A percentile compares a stretch with the other conserved stretches of the same genome.
phyloP scores from a whole-genome alignment of 2,329 filamentous ascomycete genomes.

The Cytospora paraplurivora region DNA sequence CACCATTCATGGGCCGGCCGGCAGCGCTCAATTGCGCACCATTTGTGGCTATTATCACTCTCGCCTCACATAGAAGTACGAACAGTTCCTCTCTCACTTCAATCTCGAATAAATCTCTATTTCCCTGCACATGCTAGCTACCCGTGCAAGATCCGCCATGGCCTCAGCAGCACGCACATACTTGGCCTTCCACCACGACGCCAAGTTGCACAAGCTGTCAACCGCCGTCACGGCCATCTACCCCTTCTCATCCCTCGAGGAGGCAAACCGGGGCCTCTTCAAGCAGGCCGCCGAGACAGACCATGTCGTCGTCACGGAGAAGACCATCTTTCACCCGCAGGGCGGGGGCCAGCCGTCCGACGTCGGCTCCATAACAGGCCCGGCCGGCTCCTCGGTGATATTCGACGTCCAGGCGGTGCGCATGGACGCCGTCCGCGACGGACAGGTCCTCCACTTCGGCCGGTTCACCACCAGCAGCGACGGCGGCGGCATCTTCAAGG shows the following conservation, averaged over 20 bases:
- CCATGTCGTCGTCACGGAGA: conserved; percentile 60
- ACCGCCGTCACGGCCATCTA: conserved; percentile 50
- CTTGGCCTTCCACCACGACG: conserved; percentile 49
- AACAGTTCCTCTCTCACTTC: background rate
- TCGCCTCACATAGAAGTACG: too few relatives aligned
- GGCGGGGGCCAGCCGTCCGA: conserved; percentile 76
- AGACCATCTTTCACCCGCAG: conserved; percentile 76
- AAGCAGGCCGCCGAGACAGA: conserved; percentile 53
- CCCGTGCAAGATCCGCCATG: conserved; percentile 16
- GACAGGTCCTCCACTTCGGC: conserved; percentile 67
- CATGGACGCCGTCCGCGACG: conserved; percentile 50
- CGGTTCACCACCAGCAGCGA: conserved; percentile 44
- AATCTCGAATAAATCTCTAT: background rate
- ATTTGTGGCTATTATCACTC: too few relatives aligned
- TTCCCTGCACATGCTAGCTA: conserved; percentile 1
- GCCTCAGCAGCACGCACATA: conserved; percentile 40
- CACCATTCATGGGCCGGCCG: too few relatives aligned
- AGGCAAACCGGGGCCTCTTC: conserved; percentile 57
- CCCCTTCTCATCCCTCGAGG: conserved; percentile 52
- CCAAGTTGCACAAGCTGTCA: conserved; percentile 46
- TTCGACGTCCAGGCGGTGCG: conserved; percentile 62
- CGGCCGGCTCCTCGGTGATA: conserved; percentile 29
- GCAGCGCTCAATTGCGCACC: too few relatives aligned
- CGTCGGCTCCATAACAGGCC: conserved; percentile 55
- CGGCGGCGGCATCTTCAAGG: conserved; percentile 38